phyloP scores from a whole-genome alignment of 768 basidiomycete species.

The Clavaria fumosa region DNA sequence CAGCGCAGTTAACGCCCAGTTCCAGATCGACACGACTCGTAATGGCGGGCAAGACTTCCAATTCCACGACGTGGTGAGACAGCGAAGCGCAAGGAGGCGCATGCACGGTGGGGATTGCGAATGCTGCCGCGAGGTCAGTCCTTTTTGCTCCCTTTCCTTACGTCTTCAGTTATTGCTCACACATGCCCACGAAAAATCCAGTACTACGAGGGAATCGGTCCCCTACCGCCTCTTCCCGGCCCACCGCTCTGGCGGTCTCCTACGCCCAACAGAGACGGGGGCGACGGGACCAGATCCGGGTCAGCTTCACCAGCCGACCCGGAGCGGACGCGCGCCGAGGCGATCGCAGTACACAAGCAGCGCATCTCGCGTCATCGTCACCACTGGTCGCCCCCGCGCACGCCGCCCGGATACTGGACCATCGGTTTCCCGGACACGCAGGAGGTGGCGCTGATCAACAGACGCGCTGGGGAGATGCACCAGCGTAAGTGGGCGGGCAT shows the following conservation, averaged over 20 bases:
- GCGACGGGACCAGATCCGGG: background rate
- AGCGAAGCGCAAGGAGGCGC: slow-evolving; percentile 40
- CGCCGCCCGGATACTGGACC: slow-evolving; percentile 81
- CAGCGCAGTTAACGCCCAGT: slow-evolving; percentile 45
- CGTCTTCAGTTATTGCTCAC: background rate
- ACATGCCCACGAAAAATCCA: slow-evolving; percentile 15
- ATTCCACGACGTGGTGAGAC: slow-evolving; percentile 66
- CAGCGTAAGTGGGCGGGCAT: slow-evolving; percentile 42
- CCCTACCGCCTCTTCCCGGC: slow-evolving; percentile 47
- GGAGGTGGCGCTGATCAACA: slow-evolving; percentile 62
- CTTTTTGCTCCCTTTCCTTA: slow-evolving; percentile 1
- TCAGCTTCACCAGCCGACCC: background rate
- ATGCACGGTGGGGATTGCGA: slow-evolving; percentile 73
- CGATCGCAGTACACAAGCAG: slow-evolving; percentile 43
- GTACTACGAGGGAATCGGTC: slow-evolving; percentile 71
- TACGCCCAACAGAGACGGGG: slow-evolving; percentile 17
- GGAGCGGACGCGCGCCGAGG: slow-evolving; percentile 11
- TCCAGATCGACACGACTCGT: slow-evolving; percentile 44
- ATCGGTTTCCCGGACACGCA: slow-evolving; percentile 87
- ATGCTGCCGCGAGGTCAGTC: slow-evolving; percentile 54
- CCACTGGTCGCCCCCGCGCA: slow-evolving; percentile 52
- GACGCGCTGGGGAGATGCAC: slow-evolving; percentile 57
- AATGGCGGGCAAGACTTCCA: slow-evolving; percentile 56
- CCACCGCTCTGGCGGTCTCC: slow-evolving; percentile 68
- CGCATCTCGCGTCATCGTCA: slow-evolving; percentile 58